phyloP scores from a whole-genome alignment of 371 early-diverging fungal genomes.

The Funneliformis caledonium region DNA sequence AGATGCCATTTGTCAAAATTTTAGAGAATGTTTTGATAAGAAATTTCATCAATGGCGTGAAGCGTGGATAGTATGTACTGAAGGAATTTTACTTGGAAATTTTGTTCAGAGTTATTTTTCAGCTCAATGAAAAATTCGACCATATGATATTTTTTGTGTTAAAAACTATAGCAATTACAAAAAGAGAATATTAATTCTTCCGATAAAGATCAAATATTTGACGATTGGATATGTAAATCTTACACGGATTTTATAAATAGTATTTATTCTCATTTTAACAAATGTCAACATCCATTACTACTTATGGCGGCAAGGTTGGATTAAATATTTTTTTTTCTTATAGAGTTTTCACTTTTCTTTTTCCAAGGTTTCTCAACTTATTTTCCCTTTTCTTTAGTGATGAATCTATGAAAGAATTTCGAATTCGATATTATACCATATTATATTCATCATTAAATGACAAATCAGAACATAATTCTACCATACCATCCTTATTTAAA shows the following conservation, averaged over 20 bases:
- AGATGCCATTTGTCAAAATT: constrained; percentile 19
- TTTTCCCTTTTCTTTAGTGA: not conserved
- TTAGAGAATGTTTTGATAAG: constrained; percentile 15
- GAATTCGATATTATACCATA: constrained; percentile 15
- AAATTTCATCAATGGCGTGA: constrained; percentile 33
- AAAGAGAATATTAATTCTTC: not conserved
- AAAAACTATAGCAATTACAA: not conserved
- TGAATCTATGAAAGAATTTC: constrained; percentile 15
- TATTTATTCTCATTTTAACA: constrained; percentile 30
- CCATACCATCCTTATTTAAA: constrained; percentile 31
- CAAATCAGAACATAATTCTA: constrained; percentile 8
- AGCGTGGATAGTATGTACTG: constrained; percentile 1
- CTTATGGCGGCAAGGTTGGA: constrained; percentile 9
- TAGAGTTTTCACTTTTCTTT: not conserved
- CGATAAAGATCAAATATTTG: not conserved
- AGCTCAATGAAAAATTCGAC: not conserved
- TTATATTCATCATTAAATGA: constrained; percentile 27
- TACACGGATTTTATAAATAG: constrained; percentile 15
- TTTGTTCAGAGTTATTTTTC: too few species aligned
- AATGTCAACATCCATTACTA: constrained; percentile 23
- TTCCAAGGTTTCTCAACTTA: too few species aligned
- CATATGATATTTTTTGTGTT: not conserved
- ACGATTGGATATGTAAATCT: constrained; percentile 9
- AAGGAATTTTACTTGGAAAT: not conserved
- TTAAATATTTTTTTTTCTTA: not conserved